phyloP scores from a whole-genome alignment of 495 filamentous ascomycete genomes.

The Annulohypoxylon maeteangense region DNA sequence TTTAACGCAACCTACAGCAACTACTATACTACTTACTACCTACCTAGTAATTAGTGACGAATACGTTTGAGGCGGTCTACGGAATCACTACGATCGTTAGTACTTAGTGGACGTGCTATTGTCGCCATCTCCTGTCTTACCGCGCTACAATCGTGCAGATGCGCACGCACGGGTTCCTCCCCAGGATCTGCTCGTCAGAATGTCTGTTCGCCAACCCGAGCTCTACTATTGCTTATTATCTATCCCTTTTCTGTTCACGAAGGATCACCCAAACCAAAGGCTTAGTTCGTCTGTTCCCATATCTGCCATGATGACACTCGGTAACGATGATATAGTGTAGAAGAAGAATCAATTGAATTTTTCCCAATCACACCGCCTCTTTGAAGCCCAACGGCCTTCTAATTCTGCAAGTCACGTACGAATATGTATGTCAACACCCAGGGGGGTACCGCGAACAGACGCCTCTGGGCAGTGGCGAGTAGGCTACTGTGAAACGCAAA shows the following conservation, averaged over 20 bases:
- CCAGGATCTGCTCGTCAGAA: slow-evolving; percentile 25
- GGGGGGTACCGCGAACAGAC: slow-evolving; percentile 39
- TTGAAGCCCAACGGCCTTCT: slow-evolving; percentile 6
- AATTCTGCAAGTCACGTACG: slow-evolving; percentile 31
- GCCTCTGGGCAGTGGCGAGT: slow-evolving; percentile 35
- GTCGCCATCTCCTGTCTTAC: slow-evolving; percentile 20
- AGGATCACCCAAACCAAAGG: slow-evolving; percentile 16
- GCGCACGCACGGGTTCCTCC: slow-evolving; percentile 21
- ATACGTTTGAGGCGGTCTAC: slow-evolving; percentile 5
- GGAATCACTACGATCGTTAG: slow-evolving; percentile 11
- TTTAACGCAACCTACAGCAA: slow-evolving; percentile 23
- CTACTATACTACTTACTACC: neutral
- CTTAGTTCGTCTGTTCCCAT: neutral
- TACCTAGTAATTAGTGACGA: slow-evolving; percentile 17
- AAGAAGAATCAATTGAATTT: slow-evolving; percentile 4
- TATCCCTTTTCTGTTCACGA: slow-evolving; percentile 7
- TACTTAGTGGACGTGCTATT: slow-evolving; percentile 1
- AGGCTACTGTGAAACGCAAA: slow-evolving; percentile 39
- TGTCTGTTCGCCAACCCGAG: slow-evolving; percentile 26
- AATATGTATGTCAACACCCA: slow-evolving; percentile 30
- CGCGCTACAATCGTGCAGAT: slow-evolving; percentile 26
- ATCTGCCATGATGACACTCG: neutral
- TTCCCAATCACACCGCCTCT: slow-evolving; percentile 29
- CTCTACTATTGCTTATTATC: neutral
- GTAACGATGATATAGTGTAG: neutral